A percentile compares a stretch with the other conserved stretches of the same genome.
phyloP scores from a whole-genome alignment of 2,329 filamentous ascomycete species.

The Cadophora luteo-olivacea region DNA sequence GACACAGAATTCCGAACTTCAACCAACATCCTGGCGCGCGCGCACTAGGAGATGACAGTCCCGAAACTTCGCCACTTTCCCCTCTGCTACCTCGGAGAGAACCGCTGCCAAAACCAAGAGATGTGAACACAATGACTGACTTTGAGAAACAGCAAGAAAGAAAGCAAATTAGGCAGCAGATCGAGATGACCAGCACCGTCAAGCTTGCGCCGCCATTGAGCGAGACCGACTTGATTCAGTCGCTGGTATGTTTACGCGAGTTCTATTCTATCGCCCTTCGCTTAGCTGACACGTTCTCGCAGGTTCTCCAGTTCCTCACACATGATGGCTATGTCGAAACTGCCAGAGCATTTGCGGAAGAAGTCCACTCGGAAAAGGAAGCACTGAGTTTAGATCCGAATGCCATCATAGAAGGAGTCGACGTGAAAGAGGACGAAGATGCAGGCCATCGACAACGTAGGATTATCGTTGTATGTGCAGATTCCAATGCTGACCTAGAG shows the following conservation, averaged over 20 bases:
- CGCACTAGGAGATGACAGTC: not conserved
- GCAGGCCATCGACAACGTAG: constrained; percentile 85
- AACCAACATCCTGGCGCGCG: not conserved
- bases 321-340: constrained; percentile 97
- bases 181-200: constrained; percentile 57
- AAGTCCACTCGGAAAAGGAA: constrained; percentile 76
- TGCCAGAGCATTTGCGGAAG: constrained; percentile 83
- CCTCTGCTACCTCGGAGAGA: not conserved
- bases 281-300: constrained; percentile 4
- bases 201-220: constrained; percentile 63
- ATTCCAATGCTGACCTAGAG: constrained; percentile 9
- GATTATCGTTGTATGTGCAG: constrained; percentile 42
- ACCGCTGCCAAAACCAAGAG: not conserved
- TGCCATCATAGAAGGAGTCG: constrained; percentile 62
- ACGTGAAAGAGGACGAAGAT: constrained; percentile 82
- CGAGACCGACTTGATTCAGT: constrained; percentile 82
- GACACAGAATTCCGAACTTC: not conserved
- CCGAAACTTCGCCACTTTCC: not conserved
- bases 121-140: constrained; percentile 25
- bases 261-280: not conserved
- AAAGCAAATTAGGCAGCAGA: constrained; percentile 50
- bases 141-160: constrained; percentile 39
- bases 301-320: constrained; percentile 83
- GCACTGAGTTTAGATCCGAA: constrained; percentile 67
- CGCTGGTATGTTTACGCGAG: constrained; percentile 61